Conservation (phyloP, 1,284 basidiomycete species). For the Mrakiaceae sp. region DNA sequence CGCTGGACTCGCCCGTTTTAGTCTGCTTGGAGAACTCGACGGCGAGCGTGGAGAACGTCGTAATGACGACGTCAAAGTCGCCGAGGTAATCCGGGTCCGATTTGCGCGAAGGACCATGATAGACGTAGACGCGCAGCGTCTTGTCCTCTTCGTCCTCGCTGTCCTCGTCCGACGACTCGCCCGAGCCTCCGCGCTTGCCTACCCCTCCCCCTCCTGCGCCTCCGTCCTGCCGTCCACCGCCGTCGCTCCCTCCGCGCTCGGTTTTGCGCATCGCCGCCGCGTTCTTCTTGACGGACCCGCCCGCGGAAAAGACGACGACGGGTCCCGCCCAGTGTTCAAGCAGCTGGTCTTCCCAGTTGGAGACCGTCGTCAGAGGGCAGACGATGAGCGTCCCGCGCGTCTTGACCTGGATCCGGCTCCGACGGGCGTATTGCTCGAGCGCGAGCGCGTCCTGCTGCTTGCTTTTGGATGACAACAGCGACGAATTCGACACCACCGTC, state of each 20-base stretch:
- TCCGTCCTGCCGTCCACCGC: constrained; percentile 21
- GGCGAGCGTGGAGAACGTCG: constrained; percentile 90
- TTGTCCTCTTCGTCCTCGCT: constrained; percentile 27
- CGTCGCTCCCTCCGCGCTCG: neutral
- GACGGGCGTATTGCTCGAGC: constrained; percentile 50
- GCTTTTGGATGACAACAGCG: neutral
- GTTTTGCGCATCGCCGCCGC: constrained; percentile 20
- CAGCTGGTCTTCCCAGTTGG: constrained; percentile 98
- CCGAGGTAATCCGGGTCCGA: constrained; percentile 74
- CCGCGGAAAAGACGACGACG: constrained; percentile 68
- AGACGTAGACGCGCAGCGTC: constrained; percentile 72
- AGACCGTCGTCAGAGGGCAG: constrained; percentile 90
- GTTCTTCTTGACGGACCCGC: constrained; percentile 25
- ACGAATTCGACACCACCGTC: neutral
- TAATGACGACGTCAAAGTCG: constrained; percentile 93
- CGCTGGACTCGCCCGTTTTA: constrained; percentile 41
- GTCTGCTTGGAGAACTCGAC: constrained; percentile 88
- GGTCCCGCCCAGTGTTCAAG: constrained; percentile 85
- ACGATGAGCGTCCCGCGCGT: constrained; percentile 91
- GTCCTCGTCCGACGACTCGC: constrained; percentile 10
- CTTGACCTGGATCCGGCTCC: constrained; percentile 60
- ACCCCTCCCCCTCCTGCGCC: constrained; percentile 18
- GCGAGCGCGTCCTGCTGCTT: constrained; percentile 39
- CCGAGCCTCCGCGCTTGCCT: neutral
- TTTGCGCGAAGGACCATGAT: constrained; percentile 84